Evolutionary conservation across 306 rosid species (phyloP).

Genomic region (Cyamopsis tetragonoloba): DNA sequence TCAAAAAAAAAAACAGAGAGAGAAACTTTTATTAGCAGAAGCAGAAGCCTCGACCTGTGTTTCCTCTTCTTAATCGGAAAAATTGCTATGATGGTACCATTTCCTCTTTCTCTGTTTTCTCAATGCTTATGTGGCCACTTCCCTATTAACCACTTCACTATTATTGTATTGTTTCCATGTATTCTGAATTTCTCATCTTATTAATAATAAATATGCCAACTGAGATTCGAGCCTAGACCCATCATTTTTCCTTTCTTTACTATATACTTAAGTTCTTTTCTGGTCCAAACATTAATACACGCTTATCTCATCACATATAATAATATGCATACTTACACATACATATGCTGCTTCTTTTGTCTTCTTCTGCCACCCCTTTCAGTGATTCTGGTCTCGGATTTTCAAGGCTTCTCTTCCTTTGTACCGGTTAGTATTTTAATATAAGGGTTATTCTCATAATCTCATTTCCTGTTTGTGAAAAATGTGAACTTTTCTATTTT

Average conservation of each 20-base stretch:
- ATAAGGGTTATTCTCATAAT: constrained; percentile 18
- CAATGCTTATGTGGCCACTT: constrained; percentile 28
- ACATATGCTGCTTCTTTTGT: constrained; percentile 29
- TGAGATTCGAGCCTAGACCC: constrained; percentile 46
- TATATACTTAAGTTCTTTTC: constrained; percentile 15
- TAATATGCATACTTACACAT: not conserved
- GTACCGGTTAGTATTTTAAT: constrained; percentile 36
- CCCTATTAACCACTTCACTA: constrained; percentile 21
- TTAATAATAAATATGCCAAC: constrained; percentile 13
- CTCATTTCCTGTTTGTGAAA: constrained; percentile 40
- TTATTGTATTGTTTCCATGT: constrained; percentile 25
- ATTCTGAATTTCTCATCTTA: too few species aligned
- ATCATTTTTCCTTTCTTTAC: constrained; percentile 30
- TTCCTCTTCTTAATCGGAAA: constrained; percentile 26
- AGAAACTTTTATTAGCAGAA: not conserved
- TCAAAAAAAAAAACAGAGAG: not conserved
- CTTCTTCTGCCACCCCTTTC: constrained; percentile 31
- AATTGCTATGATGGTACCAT: constrained; percentile 39
- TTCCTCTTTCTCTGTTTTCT: constrained; percentile 18
- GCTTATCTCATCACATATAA: not conserved
- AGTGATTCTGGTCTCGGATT: constrained; percentile 15
- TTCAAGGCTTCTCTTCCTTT: constrained; percentile 33
- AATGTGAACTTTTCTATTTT: constrained; percentile 20
- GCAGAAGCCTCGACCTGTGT: constrained; percentile 9
- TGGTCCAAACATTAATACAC: constrained; percentile 4